Evolutionary conservation across 2,329 filamentous ascomycete species (phyloP).

Genomic region (Zymoseptoria tritici): DNA sequence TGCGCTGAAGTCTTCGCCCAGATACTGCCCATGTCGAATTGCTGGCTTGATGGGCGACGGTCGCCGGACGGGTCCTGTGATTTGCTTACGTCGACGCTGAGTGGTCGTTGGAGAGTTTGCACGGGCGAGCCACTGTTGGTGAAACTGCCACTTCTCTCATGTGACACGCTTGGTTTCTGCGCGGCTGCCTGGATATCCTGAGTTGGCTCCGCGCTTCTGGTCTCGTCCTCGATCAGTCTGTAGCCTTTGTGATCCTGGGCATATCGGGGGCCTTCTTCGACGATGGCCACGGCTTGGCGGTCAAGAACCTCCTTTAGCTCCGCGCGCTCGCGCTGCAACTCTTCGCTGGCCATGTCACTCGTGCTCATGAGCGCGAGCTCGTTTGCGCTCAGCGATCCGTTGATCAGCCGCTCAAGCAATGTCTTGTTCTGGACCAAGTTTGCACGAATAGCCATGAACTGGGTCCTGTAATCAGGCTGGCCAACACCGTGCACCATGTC

Average conservation of each 20-base stretch:
- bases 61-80: constrained; percentile 6
- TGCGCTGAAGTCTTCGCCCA: constrained; percentile 64
- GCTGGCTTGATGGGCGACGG: constrained; percentile 31
- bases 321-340: constrained; percentile 70
- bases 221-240: constrained; percentile 75
- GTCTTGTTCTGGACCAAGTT: constrained; percentile 86
- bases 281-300: constrained; percentile 76
- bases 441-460: constrained; percentile 70
- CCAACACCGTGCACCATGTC: constrained; percentile 49
- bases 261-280: constrained; percentile 65
- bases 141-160: constrained; percentile 30
- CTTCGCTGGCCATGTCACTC: constrained; percentile 86
- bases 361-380: constrained; percentile 79
- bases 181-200: constrained; percentile 1
- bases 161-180: constrained; percentile 7
- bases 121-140: constrained; percentile 27
- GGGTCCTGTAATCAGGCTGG: constrained; percentile 46
- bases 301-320: constrained; percentile 71
- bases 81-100: constrained; percentile 15
- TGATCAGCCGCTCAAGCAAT: constrained; percentile 68
- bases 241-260: constrained; percentile 92
- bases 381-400: constrained; percentile 62
- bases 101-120: constrained; percentile 12
- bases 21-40: constrained; percentile 78
- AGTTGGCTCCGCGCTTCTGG: constrained; percentile 7